Evolutionary conservation across 139 green algal species (phyloP).

Genomic region (Penium margaritaceum): DNA sequence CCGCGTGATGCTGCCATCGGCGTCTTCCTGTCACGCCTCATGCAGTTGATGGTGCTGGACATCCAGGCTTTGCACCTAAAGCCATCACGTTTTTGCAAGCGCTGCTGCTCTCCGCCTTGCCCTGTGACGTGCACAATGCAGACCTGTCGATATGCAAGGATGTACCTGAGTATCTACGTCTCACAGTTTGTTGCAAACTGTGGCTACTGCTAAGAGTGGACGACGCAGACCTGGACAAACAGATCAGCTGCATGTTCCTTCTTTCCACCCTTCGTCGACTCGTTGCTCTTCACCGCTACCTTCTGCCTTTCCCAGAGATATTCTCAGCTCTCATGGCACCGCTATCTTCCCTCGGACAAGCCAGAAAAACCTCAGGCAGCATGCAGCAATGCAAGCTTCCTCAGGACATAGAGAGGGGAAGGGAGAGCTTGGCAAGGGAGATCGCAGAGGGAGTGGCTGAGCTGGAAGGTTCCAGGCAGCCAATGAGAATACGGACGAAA

Average conservation of each 20-base stretch:
- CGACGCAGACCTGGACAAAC: no score
- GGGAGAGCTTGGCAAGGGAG: no score
- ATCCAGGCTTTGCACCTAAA: no score
- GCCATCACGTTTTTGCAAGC: slow-evolving; percentile 21
- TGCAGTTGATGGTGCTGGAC: slow-evolving; percentile 18
- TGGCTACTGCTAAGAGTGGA: no score
- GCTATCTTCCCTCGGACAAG: slow-evolving; percentile 17
- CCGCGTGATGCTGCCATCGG: slow-evolving; percentile 45
- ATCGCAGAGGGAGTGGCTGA: no score
- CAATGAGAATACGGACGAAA: slow-evolving; percentile 21
- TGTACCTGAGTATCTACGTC: no score
- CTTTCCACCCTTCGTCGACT: slow-evolving; percentile 45
- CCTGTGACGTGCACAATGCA: no score
- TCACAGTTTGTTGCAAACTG: no score
- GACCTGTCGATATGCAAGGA: no score
- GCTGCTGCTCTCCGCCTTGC: no score
- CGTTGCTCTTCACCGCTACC: slow-evolving; percentile 27
- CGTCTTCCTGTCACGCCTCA: slow-evolving; percentile 22
- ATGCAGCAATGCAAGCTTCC: slow-evolving; percentile 17
- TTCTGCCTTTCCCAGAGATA: slow-evolving; percentile 52
- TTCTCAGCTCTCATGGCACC: slow-evolving; percentile 42
- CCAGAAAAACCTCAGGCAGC: background rate
- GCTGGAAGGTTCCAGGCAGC: slow-evolving; percentile 47
- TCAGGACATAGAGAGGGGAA: slow-evolving; percentile 32
- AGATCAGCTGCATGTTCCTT: no score